Evolutionary conservation across 768 basidiomycete genomes (phyloP).

Genomic region (Leccinum rimulosum): DNA sequence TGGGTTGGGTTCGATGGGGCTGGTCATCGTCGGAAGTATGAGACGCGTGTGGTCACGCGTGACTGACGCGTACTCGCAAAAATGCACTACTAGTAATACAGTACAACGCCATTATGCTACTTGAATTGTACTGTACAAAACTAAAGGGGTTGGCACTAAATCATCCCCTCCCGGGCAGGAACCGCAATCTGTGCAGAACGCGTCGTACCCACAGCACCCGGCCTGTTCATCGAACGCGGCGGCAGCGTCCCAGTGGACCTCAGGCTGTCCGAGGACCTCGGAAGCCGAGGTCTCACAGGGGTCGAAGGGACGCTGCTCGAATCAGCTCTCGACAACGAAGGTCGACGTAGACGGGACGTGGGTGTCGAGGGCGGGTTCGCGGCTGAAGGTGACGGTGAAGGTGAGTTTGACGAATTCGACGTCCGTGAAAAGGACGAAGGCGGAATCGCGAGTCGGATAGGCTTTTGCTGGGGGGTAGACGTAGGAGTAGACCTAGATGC

Average conservation of each 20-base stretch:
- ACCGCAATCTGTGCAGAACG: slow-evolving; percentile 51
- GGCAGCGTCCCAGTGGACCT: slow-evolving; percentile 54
- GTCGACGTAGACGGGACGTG: slow-evolving; percentile 27
- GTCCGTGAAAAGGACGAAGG: slow-evolving; percentile 17
- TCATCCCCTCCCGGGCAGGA: slow-evolving; percentile 61
- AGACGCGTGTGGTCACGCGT: slow-evolving; percentile 24
- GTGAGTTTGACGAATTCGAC: slow-evolving; percentile 13
- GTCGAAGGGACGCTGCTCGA: slow-evolving; percentile 29
- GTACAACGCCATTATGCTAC: no score
- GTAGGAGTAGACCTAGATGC: slow-evolving; percentile 3
- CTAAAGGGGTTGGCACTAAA: slow-evolving; percentile 37
- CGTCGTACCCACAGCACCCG: slow-evolving; percentile 45
- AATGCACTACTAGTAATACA: neutral
- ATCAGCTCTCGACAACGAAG: slow-evolving; percentile 20
- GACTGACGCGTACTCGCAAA: slow-evolving; percentile 17
- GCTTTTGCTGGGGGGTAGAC: slow-evolving; percentile 23
- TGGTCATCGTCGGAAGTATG: slow-evolving; percentile 25
- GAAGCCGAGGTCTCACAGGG: slow-evolving; percentile 25
- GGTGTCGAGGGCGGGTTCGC: slow-evolving; percentile 17
- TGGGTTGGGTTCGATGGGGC: slow-evolving; percentile 56
- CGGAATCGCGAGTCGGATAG: slow-evolving; percentile 26
- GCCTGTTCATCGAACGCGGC: slow-evolving; percentile 66
- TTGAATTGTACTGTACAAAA: no score
- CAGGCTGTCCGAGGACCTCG: slow-evolving; percentile 21
- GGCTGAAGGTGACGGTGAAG: slow-evolving; percentile 15